A percentile compares a stretch with the other conserved stretches of the same genome.
Evolutionary conservation across 495 filamentous ascomycete species (phyloP).

Genomic region (Trichoderma erinaceum): DNA sequence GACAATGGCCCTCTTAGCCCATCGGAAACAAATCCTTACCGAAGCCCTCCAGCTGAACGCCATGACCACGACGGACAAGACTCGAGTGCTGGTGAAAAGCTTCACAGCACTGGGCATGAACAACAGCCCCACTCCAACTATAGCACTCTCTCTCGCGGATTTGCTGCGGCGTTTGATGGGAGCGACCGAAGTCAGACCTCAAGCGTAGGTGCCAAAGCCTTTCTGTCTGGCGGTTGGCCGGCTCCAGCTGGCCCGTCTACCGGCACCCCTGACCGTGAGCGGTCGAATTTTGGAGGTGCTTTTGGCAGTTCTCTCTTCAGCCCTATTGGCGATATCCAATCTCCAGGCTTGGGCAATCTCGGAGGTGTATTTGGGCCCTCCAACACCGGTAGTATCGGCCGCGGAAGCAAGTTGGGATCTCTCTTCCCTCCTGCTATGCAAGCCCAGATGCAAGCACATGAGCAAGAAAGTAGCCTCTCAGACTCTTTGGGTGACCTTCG

Average conservation of each 20-base stretch:
- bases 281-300: slow-evolving; percentile 48
- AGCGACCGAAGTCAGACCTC: slow-evolving; percentile 85
- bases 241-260: slow-evolving; percentile 51
- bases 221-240: slow-evolving; percentile 64
- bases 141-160: slow-evolving; percentile 40
- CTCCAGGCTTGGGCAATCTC: slow-evolving; percentile 59
- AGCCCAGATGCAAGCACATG: slow-evolving; percentile 69
- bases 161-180: slow-evolving; percentile 55
- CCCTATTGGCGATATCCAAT: slow-evolving; percentile 63
- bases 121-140: slow-evolving; percentile 44
- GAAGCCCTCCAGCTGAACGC: slow-evolving; percentile 81
- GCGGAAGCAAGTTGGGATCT: slow-evolving; percentile 77
- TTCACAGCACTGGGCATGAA: slow-evolving; percentile 27
- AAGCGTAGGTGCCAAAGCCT: slow-evolving; percentile 70
- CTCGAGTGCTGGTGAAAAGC: neutral
- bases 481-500: slow-evolving; percentile 48
- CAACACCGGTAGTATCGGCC: slow-evolving; percentile 56
- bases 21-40: slow-evolving; percentile 95
- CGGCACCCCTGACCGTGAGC: slow-evolving; percentile 74
- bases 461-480: slow-evolving; percentile 45
- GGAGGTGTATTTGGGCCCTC: slow-evolving; percentile 38
- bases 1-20: slow-evolving; percentile 65
- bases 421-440: slow-evolving; percentile 84
- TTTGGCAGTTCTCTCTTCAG: slow-evolving; percentile 74
- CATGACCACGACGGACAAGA: slow-evolving; percentile 51